Evolutionary conservation across 176 grass and related monocot species (phyloP).

Genomic region (Panicum miliaceum): DNA sequence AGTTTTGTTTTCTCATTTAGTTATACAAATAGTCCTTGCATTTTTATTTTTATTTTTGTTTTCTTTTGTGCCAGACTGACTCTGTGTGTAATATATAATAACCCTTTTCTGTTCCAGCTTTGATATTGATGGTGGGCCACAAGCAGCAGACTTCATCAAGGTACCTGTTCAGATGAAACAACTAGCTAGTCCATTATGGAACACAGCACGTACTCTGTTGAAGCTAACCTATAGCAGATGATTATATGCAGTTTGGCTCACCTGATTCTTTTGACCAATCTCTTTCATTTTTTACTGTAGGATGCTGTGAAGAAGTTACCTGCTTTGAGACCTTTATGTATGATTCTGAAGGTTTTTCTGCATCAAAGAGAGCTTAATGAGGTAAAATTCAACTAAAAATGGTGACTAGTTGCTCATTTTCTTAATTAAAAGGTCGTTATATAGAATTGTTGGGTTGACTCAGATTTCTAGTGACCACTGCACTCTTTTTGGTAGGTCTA

Average conservation of each 20-base stretch:
- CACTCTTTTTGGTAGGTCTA: slow-evolving; percentile 69
- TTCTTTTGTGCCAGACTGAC: not conserved
- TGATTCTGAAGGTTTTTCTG: slow-evolving; percentile 98
- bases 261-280: slow-evolving; percentile 18
- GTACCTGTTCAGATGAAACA: slow-evolving; percentile 45
- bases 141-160: slow-evolving; percentile 96
- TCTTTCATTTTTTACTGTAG: slow-evolving; percentile 47
- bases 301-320: slow-evolving; percentile 85
- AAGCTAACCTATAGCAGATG: slow-evolving; percentile 34
- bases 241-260: not conserved
- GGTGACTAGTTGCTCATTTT: not conserved
- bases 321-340: slow-evolving; percentile 84
- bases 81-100: slow-evolving; percentile 10
- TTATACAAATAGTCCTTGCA: not conserved
- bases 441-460: not conserved
- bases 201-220: slow-evolving; percentile 21
- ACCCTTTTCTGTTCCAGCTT: slow-evolving; percentile 67
- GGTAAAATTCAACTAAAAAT: slow-evolving; percentile 51
- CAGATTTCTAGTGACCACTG: slow-evolving; percentile 10
- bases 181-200: not conserved
- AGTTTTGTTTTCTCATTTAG: slow-evolving; percentile 30
- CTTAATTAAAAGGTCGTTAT: not conserved
- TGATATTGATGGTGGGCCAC: slow-evolving; percentile 87
- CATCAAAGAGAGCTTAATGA: slow-evolving; percentile 99
- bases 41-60: not conserved